phyloP scores from a whole-genome alignment of 75 land plant genomes.

The Pinus tabuliformis region DNA sequence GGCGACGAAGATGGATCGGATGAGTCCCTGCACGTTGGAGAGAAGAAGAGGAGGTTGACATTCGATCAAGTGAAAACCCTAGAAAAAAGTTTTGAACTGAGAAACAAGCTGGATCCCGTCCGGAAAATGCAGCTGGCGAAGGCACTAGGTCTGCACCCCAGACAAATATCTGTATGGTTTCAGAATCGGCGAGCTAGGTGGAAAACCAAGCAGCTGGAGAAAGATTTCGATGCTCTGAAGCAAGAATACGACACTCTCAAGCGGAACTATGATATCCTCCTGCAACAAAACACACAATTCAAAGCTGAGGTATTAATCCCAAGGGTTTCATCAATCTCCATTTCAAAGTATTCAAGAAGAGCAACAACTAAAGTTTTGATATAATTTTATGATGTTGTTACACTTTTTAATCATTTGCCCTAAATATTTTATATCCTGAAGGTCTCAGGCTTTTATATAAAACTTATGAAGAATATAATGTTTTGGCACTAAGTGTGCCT shows the following conservation, averaged over 20 bases:
- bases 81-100: conserved; percentile 12
- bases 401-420: too few species aligned
- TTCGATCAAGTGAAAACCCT: conserved; percentile 10
- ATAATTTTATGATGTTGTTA: too few species aligned
- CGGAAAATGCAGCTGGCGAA: conserved; percentile 8
- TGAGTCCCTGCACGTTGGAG: neutral
- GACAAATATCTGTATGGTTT: conserved; percentile 18
- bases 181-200: conserved; percentile 16
- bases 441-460: neutral
- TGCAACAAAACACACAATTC: conserved; percentile 1
- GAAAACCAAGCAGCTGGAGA: conserved; percentile 18
- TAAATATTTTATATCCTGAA: too few species aligned
- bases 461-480: neutral
- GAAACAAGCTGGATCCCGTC: conserved; percentile 12
- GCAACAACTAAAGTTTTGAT: too few species aligned
- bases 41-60: conserved; percentile 13
- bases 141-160: conserved; percentile 10
- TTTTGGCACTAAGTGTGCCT: neutral
- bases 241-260: conserved; percentile 11
- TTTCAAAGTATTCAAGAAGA: neutral
- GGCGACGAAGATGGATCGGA: neutral
- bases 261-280: conserved; percentile 7
- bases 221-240: conserved; percentile 13
- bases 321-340: neutral
- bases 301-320: conserved; percentile 12